Evolutionary conservation across 805 yeast species (phyloP).

Genomic region (Pichia exigua): DNA sequence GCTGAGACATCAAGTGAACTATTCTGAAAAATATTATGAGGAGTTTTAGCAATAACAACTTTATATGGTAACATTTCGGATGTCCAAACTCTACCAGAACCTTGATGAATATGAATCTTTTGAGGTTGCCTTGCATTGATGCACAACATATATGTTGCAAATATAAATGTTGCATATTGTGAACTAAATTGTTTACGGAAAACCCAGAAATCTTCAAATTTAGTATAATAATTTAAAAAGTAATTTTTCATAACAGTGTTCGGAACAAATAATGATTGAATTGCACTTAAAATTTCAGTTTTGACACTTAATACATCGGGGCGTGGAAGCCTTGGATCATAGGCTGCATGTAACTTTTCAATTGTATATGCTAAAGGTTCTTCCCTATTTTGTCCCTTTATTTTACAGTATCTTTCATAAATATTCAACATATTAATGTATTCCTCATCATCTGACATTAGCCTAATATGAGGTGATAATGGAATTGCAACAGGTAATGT

Average conservation of each 20-base stretch:
- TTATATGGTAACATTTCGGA: slow-evolving; percentile 93
- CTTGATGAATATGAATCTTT: slow-evolving; percentile 74
- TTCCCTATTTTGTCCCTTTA: slow-evolving; percentile 68
- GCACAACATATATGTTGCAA: slow-evolving; percentile 91
- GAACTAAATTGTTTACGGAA: slow-evolving; percentile 93
- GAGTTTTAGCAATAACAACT: slow-evolving; percentile 45
- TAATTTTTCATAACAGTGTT: slow-evolving; percentile 72
- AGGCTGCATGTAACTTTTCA: slow-evolving; percentile 83
- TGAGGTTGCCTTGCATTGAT: slow-evolving; percentile 90
- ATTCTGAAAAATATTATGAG: slow-evolving; percentile 33
- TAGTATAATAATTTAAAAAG: slow-evolving; percentile 59
- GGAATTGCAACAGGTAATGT: slow-evolving; percentile 91
- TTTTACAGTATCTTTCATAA: slow-evolving; percentile 80
- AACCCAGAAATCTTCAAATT: slow-evolving; percentile 93
- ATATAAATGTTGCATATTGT: slow-evolving; percentile 88
- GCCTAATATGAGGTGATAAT: slow-evolving; percentile 86
- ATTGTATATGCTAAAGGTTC: slow-evolving; percentile 83
- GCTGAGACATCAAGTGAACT: slow-evolving; percentile 40
- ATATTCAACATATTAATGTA: slow-evolving; percentile 73
- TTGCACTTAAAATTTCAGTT: slow-evolving; percentile 85
- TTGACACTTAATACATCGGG: slow-evolving; percentile 86
- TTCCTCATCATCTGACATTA: slow-evolving; percentile 73
- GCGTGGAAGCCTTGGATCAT: slow-evolving; percentile 86
- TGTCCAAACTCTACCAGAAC: slow-evolving; percentile 86
- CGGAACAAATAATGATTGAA: slow-evolving; percentile 83